Conservation (phyloP, 345 rosid genomes). For the Eutrema heterophyllum region DNA sequence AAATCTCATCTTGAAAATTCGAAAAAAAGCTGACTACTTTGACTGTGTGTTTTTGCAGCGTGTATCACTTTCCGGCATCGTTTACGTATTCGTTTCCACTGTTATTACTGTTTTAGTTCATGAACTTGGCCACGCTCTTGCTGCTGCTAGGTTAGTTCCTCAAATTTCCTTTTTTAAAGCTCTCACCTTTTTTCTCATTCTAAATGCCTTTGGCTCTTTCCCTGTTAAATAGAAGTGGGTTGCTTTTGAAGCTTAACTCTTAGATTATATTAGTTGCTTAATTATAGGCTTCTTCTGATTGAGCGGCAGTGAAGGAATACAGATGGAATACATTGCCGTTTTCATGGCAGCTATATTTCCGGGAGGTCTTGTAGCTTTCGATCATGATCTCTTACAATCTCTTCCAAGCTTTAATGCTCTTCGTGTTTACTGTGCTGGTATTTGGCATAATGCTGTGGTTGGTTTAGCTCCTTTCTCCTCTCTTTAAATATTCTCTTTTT, state of each 20-base stretch:
- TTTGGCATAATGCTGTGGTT: constrained; percentile 97
- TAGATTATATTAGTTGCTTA: constrained; percentile 18
- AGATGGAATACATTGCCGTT: constrained; percentile 72
- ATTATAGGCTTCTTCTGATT: constrained; percentile 41
- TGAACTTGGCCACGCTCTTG: constrained; percentile 86
- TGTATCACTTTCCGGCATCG: constrained; percentile 50
- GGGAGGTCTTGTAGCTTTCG: constrained; percentile 87
- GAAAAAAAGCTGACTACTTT: background rate
- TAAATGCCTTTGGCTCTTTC: background rate
- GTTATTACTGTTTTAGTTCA: constrained; percentile 67
- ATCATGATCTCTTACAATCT: constrained; percentile 51
- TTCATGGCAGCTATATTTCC: constrained; percentile 83
- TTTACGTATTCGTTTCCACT: constrained; percentile 49
- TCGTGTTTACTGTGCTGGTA: constrained; percentile 82
- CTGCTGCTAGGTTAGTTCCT: constrained; percentile 72
- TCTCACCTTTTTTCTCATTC: background rate
- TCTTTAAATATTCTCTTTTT: background rate
- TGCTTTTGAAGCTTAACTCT: background rate
- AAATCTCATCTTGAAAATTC: background rate
- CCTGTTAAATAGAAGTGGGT: too few relatives aligned
- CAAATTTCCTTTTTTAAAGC: background rate
- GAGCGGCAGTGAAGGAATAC: constrained; percentile 82
- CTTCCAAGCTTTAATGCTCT: constrained; percentile 52
- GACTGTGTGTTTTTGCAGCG: constrained; percentile 21
- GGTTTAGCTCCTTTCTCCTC: background rate